Evolutionary conservation across 352 stramenopile genomes (phyloP), one percentile per base, ranked within the genome.

Genomic region (Phytophthora citrophthora): DNA sequence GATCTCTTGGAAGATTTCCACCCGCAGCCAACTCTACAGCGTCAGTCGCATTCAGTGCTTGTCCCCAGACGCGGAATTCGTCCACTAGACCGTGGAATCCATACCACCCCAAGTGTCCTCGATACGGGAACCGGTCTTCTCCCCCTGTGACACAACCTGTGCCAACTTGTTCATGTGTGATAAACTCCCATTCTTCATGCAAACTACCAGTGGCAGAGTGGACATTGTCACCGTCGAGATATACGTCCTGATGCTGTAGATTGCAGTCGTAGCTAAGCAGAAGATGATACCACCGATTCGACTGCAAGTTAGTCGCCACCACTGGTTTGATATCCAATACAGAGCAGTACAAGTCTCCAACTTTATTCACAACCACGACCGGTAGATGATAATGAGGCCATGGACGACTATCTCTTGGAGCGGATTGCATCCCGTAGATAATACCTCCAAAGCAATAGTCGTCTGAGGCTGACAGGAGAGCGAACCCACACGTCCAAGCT

Each of bases 241-340:
- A 76, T 23, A 80, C 67, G 5, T 51, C 11, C 51, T 70, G 46
- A 3, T n/a, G 8, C 36, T 77, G 50, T 16, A 57, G 23, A 24
- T 70, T 31, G 7, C 46, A 16, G 26, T 68, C 46, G 46, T 74
- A 83, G 4, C 64, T 58, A 4, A 79, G 49, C 12, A 47, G 64
- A 48, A 80, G 40, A 27, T 84, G 70, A 48, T 81, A 74, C 76
- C 76, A 84, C 24, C 65, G 62, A 39, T 54, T 47, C 5, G 54
- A 20, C 24, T 63, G 32, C 10, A 85, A 49, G 1, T 48, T 40
- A 15, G 34, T 59, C 1, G 64, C 68, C 48, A 75, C 55, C 15
- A 68, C 64, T 4, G 60, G 49, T 39, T 68, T 52, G 11, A 3
- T n/a, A 26, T 63, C 63, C 6, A 77, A 34, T 31, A 77, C 54